phyloP scores from a whole-genome alignment of 345 rosid genomes.

The Pistacia vera region DNA sequence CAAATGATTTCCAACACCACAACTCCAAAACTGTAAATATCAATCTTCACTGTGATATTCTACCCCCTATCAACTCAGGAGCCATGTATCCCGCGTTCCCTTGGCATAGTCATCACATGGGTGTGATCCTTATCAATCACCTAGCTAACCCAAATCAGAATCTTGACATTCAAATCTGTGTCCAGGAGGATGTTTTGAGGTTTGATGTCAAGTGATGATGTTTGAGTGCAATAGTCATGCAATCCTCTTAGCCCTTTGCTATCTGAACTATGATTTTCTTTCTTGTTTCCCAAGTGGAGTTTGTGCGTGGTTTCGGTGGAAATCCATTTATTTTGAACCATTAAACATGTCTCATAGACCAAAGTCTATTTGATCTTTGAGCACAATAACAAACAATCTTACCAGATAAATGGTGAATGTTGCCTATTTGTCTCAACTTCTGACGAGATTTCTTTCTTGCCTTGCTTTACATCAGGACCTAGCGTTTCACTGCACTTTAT shows the following conservation, averaged over 20 bases:
- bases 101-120: neutral
- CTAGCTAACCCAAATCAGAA: slow-evolving; percentile 19
- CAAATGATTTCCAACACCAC: slow-evolving; percentile 13
- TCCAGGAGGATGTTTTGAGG: slow-evolving; percentile 25
- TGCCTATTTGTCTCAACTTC: slow-evolving; percentile 33
- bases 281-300: slow-evolving; percentile 17
- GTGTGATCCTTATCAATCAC: slow-evolving; percentile 2
- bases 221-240: slow-evolving; percentile 23
- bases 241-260: slow-evolving; percentile 25
- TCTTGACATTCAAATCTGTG: slow-evolving; percentile 12
- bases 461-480: slow-evolving; percentile 15
- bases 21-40: too few species aligned
- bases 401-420: slow-evolving; percentile 30
- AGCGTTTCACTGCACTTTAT: too few species aligned
- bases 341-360: slow-evolving; percentile 22
- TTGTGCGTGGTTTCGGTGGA: neutral
- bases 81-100: slow-evolving; percentile 21
- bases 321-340: slow-evolving; percentile 28
- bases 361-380: slow-evolving; percentile 20
- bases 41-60: slow-evolving; percentile 24
- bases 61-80: neutral
- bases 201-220: slow-evolving; percentile 23
- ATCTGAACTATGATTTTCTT: slow-evolving; percentile 26
- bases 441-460: slow-evolving; percentile 20
- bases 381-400: slow-evolving; percentile 26